Base-by-base conservation (phyloP, 163 green algal species). In the Volvox carteri region DNA sequence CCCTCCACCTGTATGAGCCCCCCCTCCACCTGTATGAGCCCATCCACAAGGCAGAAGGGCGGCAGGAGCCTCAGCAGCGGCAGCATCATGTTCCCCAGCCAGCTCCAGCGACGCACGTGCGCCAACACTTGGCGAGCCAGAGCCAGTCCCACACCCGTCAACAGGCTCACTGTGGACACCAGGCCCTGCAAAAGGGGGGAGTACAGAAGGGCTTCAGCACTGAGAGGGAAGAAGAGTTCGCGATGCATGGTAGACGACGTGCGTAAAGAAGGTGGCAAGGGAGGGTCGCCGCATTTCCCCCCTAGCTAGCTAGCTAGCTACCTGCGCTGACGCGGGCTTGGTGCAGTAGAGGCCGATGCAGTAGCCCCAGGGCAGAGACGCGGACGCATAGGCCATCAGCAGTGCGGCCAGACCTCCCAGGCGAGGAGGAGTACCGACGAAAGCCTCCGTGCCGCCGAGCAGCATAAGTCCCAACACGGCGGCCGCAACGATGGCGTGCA, bases 21-120 rank as follows among this genome's bases (percentile, higher is more conserved):
- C 74, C 56, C 37, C 0, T 62, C 7, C 65, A 73, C 81, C 81
- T 88, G 81, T 35, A 88, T 8, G n/a, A 88, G 81, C 7, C 21
- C 67, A 50, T 88, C 81, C 48, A 80, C 81, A 30, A 88, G 46
- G 46, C 67, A 79, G 81, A 88, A 88, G 67, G 81, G 81, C 65
- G 81, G 81, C 67, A 88, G 48, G 46, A 88, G 67, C 5, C 81
- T 52, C 30, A 88, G 18, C 33, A 81, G 23, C 35, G 67, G 67
- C 81, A 80, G 33, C 46, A 73, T 14, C 33, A 5, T n/a, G 25
- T 30, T 23, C 18, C 33, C 46, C 46, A 80, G 67, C 48, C 48
- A 70, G 48, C 48, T 81, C 35, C 48, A 79, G 33, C 6, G 12
- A 11, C 7, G 3, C 16, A 80, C 50, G 67, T 88, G 81, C 5